Conservation (phyloP, 768 basidiomycete species). For the Neoboletus magnificus region DNA sequence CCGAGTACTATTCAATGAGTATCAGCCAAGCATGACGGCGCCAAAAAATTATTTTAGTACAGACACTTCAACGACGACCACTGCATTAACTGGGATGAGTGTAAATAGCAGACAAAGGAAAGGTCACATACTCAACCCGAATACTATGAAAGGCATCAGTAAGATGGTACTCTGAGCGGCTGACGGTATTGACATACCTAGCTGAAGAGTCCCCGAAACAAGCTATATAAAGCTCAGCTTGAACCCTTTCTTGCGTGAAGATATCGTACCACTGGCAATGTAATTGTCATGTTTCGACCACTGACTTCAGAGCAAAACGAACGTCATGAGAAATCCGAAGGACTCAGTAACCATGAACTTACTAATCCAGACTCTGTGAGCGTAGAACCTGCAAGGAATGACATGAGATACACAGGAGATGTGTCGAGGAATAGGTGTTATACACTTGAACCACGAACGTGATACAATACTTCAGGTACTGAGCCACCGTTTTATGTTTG, state of each 20-base stretch:
- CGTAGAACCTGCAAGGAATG: constrained; percentile 14
- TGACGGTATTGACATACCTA: constrained; percentile 1
- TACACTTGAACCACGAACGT: constrained; percentile 18
- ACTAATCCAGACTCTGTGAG: constrained; percentile 25
- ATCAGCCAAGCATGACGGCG: background rate
- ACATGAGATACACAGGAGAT: background rate
- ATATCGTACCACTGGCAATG: constrained; percentile 12
- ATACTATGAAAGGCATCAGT: background rate
- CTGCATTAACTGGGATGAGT: background rate
- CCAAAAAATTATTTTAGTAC: background rate
- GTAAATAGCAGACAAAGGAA: background rate
- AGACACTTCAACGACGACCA: background rate
- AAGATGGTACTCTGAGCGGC: background rate
- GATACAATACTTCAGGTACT: constrained; percentile 6
- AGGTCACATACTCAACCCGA: constrained; percentile 6
- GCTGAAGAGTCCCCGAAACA: constrained; percentile 2
- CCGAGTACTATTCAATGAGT: background rate
- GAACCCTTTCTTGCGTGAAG: background rate
- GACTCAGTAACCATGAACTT: background rate
- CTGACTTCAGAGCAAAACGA: constrained; percentile 7
- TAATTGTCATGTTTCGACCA: constrained; percentile 5
- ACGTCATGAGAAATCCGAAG: background rate
- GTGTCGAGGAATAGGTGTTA: background rate
- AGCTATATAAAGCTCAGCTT: background rate
- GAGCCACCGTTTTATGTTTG: background rate